Base-by-base conservation (phyloP, 192 early-diverging fungal genomes). In the Linnemannia elongata region DNA sequence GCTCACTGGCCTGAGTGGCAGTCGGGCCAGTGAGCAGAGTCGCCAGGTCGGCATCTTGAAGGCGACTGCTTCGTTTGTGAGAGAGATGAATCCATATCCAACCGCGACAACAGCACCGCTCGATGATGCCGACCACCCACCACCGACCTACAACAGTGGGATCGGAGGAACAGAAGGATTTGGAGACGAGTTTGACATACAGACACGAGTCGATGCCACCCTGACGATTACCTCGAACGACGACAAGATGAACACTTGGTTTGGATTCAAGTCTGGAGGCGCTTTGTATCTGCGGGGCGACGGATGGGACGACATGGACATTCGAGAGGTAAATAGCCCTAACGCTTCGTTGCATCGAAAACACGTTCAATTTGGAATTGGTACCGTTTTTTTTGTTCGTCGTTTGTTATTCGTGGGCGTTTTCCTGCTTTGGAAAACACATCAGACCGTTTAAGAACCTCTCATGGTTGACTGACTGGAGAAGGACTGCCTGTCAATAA, bases 1-100 rank as follows among this genome's bases (percentile, higher is more conserved):
- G 79, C 80, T 81, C 52, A 49, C 85, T 78, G 79, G 76, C 76
- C 79, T 81, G n/a, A 68, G 85, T 87, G 85, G 85, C 85, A 87
- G 85, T 72, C 36, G 57, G 72, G 72, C 80, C 79, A 74, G 79
- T 78, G 85, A 81, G 85, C 79, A 55, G 36, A 57, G 45, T 87
- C 80, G 85, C 85, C 85, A 71, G 75, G 76, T 27, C 66, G 76
- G 79, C 45, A 49, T 87, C 66, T 78, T 79, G 49, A 68, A 77
- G 35, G 71, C 69, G 69, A 75, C 63, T 1, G 70, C 76, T 54
- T 45, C 39, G 66, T 87, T 87, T 77, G 79, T 87, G 68, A 81
- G 73, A 68, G 85, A 81, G 54, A 81, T 87, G 79, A 87, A 87
- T 70, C 75, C 76, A 30, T 72, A 63, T 52, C 66, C 30, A 35